phyloP scores from a whole-genome alignment of 176 grass and related monocot genomes.

The Pontederia crassipes region DNA sequence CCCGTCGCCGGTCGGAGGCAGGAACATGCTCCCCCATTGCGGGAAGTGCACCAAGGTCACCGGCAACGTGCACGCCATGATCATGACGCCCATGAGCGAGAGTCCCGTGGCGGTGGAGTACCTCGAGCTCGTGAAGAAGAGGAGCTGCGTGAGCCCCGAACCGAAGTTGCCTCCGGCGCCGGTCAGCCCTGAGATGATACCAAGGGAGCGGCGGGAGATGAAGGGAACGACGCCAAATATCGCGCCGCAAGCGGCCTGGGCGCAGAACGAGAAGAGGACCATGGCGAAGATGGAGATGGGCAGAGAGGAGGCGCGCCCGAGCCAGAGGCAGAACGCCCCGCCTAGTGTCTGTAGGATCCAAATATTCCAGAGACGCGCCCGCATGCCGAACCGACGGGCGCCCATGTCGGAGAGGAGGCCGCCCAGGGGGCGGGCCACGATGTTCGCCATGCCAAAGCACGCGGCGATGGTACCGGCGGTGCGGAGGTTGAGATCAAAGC shows the following conservation, averaged over 20 bases:
- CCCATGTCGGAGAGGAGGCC: constrained; percentile 55
- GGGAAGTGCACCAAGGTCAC: constrained; percentile 61
- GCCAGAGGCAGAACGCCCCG: constrained; percentile 65
- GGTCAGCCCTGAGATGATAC: constrained; percentile 57
- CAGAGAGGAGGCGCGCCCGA: constrained; percentile 31
- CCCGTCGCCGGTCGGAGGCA: constrained; percentile 33
- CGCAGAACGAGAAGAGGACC: constrained; percentile 80
- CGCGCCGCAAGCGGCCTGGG: constrained; percentile 75
- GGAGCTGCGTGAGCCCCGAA: constrained; percentile 64
- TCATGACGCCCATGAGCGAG: constrained; percentile 74
- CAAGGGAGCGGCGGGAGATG: constrained; percentile 59
- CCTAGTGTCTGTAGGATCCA: constrained; percentile 86
- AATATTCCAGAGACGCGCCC: constrained; percentile 71
- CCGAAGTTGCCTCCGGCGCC: constrained; percentile 71
- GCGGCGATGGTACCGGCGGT: constrained; percentile 66
- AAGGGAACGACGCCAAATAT: constrained; percentile 69
- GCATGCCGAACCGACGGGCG: constrained; percentile 52
- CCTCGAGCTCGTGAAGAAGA: constrained; percentile 65
- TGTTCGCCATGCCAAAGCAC: constrained; percentile 87
- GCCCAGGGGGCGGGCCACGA: constrained; percentile 48
- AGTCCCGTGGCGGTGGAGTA: constrained; percentile 49
- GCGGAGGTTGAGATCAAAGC: constrained; percentile 63
- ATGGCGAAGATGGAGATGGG: constrained; percentile 48
- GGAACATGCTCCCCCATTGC: constrained; percentile 84
- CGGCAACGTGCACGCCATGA: constrained; percentile 78